A percentile compares a stretch with the other conserved stretches of the same genome.
Conservation (phyloP, 345 rosid genomes). For the Excoecaria agallocha region DNA sequence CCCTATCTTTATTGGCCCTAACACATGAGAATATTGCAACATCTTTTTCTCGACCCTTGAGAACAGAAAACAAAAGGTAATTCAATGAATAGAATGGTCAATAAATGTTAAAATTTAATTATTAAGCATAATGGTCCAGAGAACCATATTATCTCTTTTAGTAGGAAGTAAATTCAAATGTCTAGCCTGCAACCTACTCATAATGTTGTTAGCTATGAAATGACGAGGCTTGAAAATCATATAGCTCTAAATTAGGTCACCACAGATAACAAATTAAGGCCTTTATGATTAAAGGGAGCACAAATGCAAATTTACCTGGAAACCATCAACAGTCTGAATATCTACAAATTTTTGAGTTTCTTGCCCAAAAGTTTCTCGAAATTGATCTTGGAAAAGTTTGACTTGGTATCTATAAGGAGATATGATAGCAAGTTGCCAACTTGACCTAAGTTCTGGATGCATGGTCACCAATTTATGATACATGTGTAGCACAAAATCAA, state of each 20-base stretch:
- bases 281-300: background rate
- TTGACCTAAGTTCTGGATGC: constrained; percentile 77
- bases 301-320: constrained; percentile 60
- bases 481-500: constrained; percentile 75
- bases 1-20: constrained; percentile 62
- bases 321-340: constrained; percentile 90
- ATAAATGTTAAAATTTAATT: background rate
- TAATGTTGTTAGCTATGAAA: background rate
- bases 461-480: constrained; percentile 74
- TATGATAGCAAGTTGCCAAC: constrained; percentile 84
- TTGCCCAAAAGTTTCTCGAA: constrained; percentile 67
- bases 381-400: constrained; percentile 76
- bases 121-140: background rate
- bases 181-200: too few relatives aligned
- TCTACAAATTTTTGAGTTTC: constrained; percentile 73
- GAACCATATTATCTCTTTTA: background rate
- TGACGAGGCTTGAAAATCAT: background rate
- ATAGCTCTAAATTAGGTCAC: background rate
- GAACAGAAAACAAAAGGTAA: constrained; percentile 7
- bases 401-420: constrained; percentile 92
- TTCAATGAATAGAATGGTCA: background rate
- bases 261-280: background rate
- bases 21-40: constrained; percentile 94
- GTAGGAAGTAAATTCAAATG: background rate
- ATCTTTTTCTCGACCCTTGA: constrained; percentile 93